phyloP scores from a whole-genome alignment of 768 basidiomycete genomes.

The Pulveroboletus frians region DNA sequence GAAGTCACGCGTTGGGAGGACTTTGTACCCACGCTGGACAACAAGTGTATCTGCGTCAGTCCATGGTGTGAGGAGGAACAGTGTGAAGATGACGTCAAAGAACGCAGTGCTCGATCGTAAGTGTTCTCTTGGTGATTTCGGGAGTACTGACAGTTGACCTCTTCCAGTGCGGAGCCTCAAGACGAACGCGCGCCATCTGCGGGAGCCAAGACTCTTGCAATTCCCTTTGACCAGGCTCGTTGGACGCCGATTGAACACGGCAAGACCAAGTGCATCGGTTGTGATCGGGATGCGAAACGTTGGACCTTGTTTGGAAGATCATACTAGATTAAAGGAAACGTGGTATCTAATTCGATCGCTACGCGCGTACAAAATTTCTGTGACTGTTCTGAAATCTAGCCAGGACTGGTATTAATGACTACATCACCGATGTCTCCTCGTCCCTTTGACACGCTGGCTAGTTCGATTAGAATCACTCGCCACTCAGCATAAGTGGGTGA shows the following conservation, averaged over 20 bases:
- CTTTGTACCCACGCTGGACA: constrained; percentile 85
- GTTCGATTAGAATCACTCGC: not conserved
- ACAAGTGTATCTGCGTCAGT: constrained; percentile 80
- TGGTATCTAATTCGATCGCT: constrained; percentile 1
- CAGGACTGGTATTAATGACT: not conserved
- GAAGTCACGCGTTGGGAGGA: constrained; percentile 86
- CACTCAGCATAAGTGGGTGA: too few species aligned
- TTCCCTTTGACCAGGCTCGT: constrained; percentile 88
- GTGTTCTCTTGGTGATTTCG: constrained; percentile 2
- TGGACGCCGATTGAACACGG: constrained; percentile 79
- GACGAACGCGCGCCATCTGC: constrained; percentile 96
- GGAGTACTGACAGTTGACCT: not conserved
- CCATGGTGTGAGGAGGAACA: constrained; percentile 94
- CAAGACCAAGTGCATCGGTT: constrained; percentile 86
- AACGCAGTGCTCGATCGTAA: constrained; percentile 81
- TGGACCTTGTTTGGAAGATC: constrained; percentile 97
- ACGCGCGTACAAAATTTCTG: not conserved
- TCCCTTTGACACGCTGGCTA: not conserved
- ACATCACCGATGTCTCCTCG: not conserved
- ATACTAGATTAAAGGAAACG: constrained; percentile 42
- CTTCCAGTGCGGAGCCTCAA: constrained; percentile 67
- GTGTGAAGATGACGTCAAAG: constrained; percentile 99
- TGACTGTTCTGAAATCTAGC: not conserved
- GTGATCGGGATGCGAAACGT: constrained; percentile 82
- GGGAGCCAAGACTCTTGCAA: constrained; percentile 94